A percentile compares a stretch with the other conserved stretches of the same genome.
These are phyloP conservation scores for Aureobasidium namibiae DNA, from an alignment of 2,329 filamentous ascomycete genomes.

Conservation along the genomic window DNA sequence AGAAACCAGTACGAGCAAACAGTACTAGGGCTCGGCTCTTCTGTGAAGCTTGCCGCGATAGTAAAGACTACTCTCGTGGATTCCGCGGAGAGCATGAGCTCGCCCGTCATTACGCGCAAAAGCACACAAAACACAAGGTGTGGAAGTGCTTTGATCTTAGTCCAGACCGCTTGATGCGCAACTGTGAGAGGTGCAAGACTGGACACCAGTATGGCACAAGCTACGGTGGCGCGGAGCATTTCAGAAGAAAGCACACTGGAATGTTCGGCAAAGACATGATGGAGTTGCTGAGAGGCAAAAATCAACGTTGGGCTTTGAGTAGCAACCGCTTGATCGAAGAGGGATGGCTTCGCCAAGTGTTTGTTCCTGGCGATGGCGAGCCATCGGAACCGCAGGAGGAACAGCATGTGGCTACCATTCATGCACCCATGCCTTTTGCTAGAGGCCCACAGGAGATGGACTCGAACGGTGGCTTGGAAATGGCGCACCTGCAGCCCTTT, in stretches of 20 bases:
- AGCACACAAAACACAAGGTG: conserved; percentile 54
- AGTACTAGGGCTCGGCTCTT: conserved; percentile 53
- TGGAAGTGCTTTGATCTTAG: conserved; percentile 57
- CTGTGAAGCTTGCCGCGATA: conserved; percentile 52
- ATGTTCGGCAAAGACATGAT: conserved; percentile 4
- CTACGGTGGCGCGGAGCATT: conserved; percentile 89
- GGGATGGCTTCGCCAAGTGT: conserved; percentile 5
- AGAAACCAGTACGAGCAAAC: conserved; percentile 32
- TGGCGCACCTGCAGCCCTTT: neutral
- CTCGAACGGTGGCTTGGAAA: neutral
- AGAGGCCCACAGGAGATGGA: neutral
- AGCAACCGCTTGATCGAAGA: conserved; percentile 4
- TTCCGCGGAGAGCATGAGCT: conserved; percentile 81
- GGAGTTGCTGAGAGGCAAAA: conserved; percentile 6
- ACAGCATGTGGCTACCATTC: neutral
- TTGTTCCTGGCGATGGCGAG: conserved; percentile 1
- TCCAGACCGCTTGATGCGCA: conserved; percentile 56
- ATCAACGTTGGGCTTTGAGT: conserved; percentile 2
- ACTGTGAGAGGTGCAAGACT: conserved; percentile 74
- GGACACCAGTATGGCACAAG: conserved; percentile 80
- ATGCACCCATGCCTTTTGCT: neutral
- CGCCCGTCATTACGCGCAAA: conserved; percentile 46
- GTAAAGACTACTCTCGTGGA: conserved; percentile 60
- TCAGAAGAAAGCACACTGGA: conserved; percentile 63
- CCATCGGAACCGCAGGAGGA: neutral